Base-by-base conservation (phyloP, 2,329 filamentous ascomycete genomes). In the Pseudocercospora musae region DNA sequence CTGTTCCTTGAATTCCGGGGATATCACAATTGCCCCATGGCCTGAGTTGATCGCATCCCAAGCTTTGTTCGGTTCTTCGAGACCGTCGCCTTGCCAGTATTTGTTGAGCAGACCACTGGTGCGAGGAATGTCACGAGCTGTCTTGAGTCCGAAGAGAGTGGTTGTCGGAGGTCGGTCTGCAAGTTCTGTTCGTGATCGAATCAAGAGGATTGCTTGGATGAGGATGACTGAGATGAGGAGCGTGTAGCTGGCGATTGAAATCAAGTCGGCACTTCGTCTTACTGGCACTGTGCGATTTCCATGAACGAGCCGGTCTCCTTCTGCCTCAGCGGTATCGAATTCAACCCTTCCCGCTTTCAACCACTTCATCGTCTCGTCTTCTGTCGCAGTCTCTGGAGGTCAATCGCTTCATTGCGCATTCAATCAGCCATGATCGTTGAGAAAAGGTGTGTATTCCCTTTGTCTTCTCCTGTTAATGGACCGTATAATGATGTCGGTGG, bases 21-120 rank as follows among this genome's bases (percentile, higher is more conserved):
- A 48, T 3, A 64, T 31, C 1, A 59, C 48, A 3, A 64, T 55
- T 1, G 58, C 29, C 7, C 62, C 62, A 21, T 64, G 62, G 2
- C 55, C 56, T 0, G 62, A 42, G 4, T 53, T 46, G 37, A 64
- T 54, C 13, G 18, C 48, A 7, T 61, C 49, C 62, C 62, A 64
- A n/a, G 55, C 27, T 33, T 54, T 40, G 18, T 60, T 40, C 42
- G 20, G 40, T 48, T 8, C 33, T 42, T 40, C 56, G 25, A 55
- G 37, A 11, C 21, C 48, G 27, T 59, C 46, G 31, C 25, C 21
- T 25, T 56, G 33, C 59, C 59, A 61, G 54, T 40, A 61, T 8
- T 48, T 55, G 54, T 56, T 61, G 2, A 46, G 23, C 2, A 61
- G 40, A 7, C 59, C 59, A 6, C 23, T 42, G 25, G 44, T 27